A percentile compares a stretch with the other conserved stretches of the same genome.
Evolutionary conservation across 2,329 filamentous ascomycete genomes (phyloP).

Genomic region (Pseudogymnoascus sp.): DNA sequence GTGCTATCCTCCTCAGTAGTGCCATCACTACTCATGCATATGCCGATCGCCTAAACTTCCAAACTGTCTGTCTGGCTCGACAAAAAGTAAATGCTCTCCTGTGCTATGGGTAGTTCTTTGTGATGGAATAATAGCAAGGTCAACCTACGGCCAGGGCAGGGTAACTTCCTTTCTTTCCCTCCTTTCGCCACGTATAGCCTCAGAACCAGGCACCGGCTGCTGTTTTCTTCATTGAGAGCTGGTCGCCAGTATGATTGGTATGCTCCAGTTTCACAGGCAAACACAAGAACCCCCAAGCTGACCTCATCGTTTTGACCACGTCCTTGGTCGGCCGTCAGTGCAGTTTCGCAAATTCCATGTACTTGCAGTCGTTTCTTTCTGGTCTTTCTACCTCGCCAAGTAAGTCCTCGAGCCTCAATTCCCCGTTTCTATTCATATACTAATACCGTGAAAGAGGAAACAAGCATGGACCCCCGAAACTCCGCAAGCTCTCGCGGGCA

Average conservation of each 20-base stretch:
- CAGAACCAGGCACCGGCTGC: neutral
- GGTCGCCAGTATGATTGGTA: conserved; percentile 5
- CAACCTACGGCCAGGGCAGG: neutral
- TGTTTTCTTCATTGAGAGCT: neutral
- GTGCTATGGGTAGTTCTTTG: neutral
- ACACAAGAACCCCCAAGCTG: neutral
- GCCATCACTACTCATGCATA: neutral
- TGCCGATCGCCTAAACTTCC: neutral
- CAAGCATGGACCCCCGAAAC: conserved; percentile 75
- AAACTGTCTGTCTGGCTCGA: neutral
- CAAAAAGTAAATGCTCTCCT: neutral
- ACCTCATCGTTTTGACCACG: conserved; percentile 55
- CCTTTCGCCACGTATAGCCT: neutral
- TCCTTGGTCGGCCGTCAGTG: conserved; percentile 80
- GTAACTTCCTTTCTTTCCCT: neutral
- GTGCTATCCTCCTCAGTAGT: neutral
- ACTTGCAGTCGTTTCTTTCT: conserved; percentile 81
- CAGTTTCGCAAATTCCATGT: conserved; percentile 91
- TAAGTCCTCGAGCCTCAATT: conserved; percentile 31
- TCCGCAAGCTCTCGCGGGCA: conserved; percentile 61
- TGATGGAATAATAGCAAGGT: neutral
- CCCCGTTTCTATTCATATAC: conserved; percentile 4
- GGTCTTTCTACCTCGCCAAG: conserved; percentile 77
- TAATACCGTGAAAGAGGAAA: conserved; percentile 51
- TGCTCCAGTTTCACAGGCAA: neutral